phyloP scores from a whole-genome alignment of 176 grass and related monocot species.

The Hyparrhenia diplandra region DNA sequence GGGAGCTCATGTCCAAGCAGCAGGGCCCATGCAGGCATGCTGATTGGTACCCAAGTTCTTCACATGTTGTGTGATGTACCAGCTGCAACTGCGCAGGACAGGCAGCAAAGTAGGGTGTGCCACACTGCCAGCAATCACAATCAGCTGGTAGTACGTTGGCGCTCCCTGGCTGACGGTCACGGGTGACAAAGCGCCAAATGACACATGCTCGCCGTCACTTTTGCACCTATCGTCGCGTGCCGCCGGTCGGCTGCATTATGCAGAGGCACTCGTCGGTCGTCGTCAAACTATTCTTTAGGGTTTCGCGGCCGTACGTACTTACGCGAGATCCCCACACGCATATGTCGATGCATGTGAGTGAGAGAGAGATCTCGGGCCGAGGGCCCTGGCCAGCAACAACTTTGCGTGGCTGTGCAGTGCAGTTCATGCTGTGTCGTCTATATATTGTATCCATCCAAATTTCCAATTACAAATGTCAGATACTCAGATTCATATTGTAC shows the following conservation, averaged over 20 bases:
- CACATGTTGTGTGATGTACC: too few relatives aligned
- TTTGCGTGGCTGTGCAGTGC: not conserved
- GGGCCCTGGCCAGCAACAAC: not conserved
- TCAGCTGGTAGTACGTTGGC: not conserved
- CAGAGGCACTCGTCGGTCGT: too few relatives aligned
- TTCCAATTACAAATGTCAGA: not conserved
- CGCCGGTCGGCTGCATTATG: not conserved
- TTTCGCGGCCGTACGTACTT: not conserved
- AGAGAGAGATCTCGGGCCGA: not conserved
- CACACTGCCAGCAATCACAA: not conserved
- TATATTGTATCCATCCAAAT: not conserved
- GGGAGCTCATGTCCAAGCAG: not conserved
- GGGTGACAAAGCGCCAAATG: constrained; percentile 27
- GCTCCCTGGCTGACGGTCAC: constrained; percentile 8
- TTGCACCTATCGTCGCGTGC: constrained; percentile 21
- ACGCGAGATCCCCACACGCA: not conserved
- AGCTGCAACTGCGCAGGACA: too few relatives aligned
- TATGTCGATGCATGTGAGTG: not conserved
- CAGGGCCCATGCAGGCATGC: not conserved
- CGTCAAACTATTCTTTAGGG: constrained; percentile 38
- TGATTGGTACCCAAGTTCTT: not conserved
- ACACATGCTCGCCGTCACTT: constrained; percentile 27
- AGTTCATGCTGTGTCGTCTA: not conserved
- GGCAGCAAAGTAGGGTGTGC: not conserved
- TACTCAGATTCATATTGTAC: not conserved